Evolutionary conservation across 1,139 yeast genomes (phyloP).

Genomic region (Yamadazyma dushanensis): DNA sequence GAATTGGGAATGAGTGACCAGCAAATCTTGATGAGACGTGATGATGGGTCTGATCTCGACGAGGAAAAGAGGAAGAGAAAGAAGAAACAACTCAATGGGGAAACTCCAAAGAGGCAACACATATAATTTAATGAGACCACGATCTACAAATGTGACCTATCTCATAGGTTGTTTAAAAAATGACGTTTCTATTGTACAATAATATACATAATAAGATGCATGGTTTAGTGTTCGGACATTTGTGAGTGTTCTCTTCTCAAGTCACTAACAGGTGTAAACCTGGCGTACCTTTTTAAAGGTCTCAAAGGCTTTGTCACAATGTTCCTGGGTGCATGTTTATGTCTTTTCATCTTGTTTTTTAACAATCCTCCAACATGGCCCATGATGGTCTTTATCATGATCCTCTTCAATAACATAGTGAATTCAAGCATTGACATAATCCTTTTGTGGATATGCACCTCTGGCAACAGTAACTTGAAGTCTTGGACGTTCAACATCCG

Average conservation of each 20-base stretch:
- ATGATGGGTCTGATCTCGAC: constrained; percentile 40
- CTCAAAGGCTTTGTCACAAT: constrained; percentile 18
- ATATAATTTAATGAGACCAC: constrained; percentile 14
- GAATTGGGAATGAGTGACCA: constrained; percentile 66
- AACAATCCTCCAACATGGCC: constrained; percentile 60
- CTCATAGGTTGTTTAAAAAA: neutral
- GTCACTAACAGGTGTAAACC: constrained; percentile 21
- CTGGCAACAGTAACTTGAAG: constrained; percentile 56
- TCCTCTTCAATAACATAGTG: constrained; percentile 50
- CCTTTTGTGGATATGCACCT: constrained; percentile 45
- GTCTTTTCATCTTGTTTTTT: constrained; percentile 49
- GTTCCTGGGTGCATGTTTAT: constrained; percentile 14
- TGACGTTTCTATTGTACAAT: constrained; percentile 3
- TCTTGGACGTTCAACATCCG: constrained; percentile 62
- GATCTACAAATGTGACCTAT: neutral
- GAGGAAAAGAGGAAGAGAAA: constrained; percentile 37
- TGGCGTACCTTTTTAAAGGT: constrained; percentile 29
- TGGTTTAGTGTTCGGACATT: neutral
- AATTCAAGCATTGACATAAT: constrained; percentile 58
- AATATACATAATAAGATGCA: constrained; percentile 5
- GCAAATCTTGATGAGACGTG: constrained; percentile 44
- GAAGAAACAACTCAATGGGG: constrained; percentile 30
- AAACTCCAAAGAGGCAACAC: constrained; percentile 42
- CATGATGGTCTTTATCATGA: constrained; percentile 51
- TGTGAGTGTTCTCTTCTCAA: constrained; percentile 8